phyloP scores from a whole-genome alignment of 2,329 filamentous ascomycete genomes.

The Colletotrichum agaves region DNA sequence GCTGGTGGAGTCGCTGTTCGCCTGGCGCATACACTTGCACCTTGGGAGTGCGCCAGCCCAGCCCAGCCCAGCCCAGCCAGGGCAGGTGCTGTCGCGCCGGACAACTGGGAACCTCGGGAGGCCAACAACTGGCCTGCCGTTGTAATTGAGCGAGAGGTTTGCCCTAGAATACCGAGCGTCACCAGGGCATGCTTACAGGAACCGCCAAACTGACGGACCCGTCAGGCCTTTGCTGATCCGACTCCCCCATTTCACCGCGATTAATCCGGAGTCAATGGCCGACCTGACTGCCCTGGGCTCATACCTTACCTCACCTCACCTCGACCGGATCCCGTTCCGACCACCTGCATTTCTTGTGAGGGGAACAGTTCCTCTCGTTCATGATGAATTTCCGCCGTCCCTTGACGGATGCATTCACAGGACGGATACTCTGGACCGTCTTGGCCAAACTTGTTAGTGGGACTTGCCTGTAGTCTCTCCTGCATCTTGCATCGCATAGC shows the following conservation, averaged over 20 bases:
- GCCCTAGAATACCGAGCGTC: conserved; percentile 28
- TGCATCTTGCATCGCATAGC: background rate
- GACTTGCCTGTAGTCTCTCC: background rate
- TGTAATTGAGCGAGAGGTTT: conserved; percentile 27
- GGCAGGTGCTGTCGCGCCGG: background rate
- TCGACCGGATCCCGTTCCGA: conserved; percentile 1
- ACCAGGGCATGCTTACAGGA: conserved; percentile 17
- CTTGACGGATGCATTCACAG: background rate
- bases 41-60: background rate
- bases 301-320: conserved; percentile 1
- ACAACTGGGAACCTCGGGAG: background rate
- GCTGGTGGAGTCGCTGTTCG: background rate
- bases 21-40: conserved; percentile 28
- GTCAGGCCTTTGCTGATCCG: background rate
- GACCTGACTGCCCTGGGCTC: conserved; percentile 7
- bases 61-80: conserved; percentile 2
- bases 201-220: conserved; percentile 10
- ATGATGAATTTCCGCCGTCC: conserved; percentile 3
- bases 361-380: no score
- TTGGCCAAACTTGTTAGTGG: background rate
- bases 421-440: background rate
- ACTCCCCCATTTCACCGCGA: conserved; percentile 22
- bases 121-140: background rate
- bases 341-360: background rate
- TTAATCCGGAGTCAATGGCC: conserved; percentile 27